Evolutionary conservation across 495 filamentous ascomycete species (phyloP).

Genomic region (Monascus purpureus): DNA sequence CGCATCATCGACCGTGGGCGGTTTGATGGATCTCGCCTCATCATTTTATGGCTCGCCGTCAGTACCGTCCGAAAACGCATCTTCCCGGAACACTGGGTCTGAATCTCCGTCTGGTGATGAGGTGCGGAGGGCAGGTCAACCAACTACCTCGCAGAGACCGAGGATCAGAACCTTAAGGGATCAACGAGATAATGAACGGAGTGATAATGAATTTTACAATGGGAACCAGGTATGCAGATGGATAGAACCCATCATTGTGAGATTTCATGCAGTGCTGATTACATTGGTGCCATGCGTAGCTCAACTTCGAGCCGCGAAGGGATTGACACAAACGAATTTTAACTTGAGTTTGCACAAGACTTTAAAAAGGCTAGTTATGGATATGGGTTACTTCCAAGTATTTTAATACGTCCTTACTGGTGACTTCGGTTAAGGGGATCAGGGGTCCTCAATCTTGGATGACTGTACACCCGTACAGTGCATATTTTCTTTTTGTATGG

Average conservation of each 20-base stretch:
- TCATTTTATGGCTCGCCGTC: conserved; percentile 30
- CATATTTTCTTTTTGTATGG: too few species aligned
- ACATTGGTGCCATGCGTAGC: conserved; percentile 25
- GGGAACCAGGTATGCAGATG: conserved; percentile 71
- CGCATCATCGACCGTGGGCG: conserved; percentile 25
- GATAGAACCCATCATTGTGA: neutral
- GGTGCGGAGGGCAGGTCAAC: conserved; percentile 7
- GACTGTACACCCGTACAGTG: too few species aligned
- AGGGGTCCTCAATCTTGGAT: too few species aligned
- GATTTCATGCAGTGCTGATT: neutral
- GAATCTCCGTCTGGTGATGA: conserved; percentile 4
- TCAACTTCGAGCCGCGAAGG: conserved; percentile 60
- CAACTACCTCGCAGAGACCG: conserved; percentile 10
- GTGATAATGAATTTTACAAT: conserved; percentile 65
- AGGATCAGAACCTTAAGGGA: conserved; percentile 46
- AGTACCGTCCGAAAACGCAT: conserved; percentile 4
- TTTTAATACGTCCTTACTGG: too few species aligned
- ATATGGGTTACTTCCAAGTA: too few species aligned
- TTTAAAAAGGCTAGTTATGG: too few species aligned
- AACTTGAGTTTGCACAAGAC: too few species aligned
- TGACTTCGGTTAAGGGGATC: too few species aligned
- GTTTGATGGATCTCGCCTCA: conserved; percentile 37
- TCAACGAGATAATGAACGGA: conserved; percentile 31
- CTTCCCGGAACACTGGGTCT: conserved; percentile 3
- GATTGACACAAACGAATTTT: conserved; percentile 49